Conservation (phyloP, 306 rosid species). For the Herpetospermum pedunculosum region DNA sequence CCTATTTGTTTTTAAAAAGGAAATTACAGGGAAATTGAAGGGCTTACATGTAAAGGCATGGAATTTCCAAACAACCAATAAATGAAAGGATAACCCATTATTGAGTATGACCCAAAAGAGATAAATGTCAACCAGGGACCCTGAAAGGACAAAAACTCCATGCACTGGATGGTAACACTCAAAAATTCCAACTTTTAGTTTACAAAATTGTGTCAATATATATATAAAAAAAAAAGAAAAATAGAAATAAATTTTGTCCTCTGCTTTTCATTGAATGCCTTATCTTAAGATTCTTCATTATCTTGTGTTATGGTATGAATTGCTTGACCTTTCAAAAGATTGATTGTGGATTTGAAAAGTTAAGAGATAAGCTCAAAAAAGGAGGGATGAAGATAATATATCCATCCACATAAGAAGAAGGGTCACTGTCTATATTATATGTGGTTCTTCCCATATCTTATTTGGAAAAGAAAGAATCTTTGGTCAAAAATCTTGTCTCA, state of each 20-base stretch:
- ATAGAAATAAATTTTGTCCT: neutral
- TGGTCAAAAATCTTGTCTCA: slow-evolving; percentile 3
- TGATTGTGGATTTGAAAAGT: slow-evolving; percentile 1
- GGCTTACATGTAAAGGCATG: neutral
- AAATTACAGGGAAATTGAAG: neutral
- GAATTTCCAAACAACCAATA: neutral
- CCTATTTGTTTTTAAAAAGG: neutral
- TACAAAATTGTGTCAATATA: neutral
- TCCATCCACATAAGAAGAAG: neutral
- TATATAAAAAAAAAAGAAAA: neutral
- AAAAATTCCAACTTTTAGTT: neutral
- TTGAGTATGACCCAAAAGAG: neutral
- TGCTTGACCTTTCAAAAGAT: slow-evolving; percentile 4
- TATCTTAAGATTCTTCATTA: slow-evolving; percentile 38
- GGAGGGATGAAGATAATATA: slow-evolving; percentile 4
- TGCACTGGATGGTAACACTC: neutral
- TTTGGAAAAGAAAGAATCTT: neutral
- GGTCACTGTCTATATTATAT: neutral
- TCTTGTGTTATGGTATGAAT: slow-evolving; percentile 27
- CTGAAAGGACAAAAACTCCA: neutral
- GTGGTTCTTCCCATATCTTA: neutral
- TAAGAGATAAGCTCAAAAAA: slow-evolving; percentile 2
- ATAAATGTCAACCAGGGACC: neutral
- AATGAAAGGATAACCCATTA: neutral
- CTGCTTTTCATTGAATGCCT: slow-evolving; percentile 7